phyloP scores from a whole-genome alignment of 345 rosid species.

The Turnera subulata region DNA sequence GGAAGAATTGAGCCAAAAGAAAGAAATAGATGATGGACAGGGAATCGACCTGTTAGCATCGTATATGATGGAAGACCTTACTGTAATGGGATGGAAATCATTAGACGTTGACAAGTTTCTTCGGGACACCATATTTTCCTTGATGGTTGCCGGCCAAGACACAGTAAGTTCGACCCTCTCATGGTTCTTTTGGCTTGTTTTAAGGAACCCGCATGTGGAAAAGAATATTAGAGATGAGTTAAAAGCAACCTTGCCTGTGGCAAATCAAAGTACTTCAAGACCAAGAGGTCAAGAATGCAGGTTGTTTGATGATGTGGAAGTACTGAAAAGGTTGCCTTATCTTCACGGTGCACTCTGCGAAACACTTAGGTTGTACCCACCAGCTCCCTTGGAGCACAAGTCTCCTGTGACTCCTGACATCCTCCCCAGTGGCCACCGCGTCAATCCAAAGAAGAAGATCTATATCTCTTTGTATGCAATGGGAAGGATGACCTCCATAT shows the following conservation, averaged over 20 bases:
- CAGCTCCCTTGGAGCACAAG: conserved; percentile 37
- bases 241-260: conserved; percentile 3
- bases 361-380: conserved; percentile 41
- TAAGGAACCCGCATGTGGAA: conserved; percentile 21
- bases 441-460: conserved; percentile 22
- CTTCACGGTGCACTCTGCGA: conserved; percentile 39
- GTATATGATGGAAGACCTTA: conserved; percentile 22
- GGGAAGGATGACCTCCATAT: conserved; percentile 36
- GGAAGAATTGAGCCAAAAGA: conserved; percentile 16
- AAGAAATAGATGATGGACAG: not conserved
- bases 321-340: conserved; percentile 37
- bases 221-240: conserved; percentile 36
- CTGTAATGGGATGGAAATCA: not conserved
- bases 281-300: not conserved
- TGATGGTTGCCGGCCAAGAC: conserved; percentile 43
- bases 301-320: conserved; percentile 14
- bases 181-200: conserved; percentile 50
- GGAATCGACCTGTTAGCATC: conserved; percentile 26
- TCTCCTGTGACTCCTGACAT: conserved; percentile 23
- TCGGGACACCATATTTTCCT: conserved; percentile 32
- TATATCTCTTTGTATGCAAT: conserved; percentile 24
- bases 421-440: conserved; percentile 50
- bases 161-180: conserved; percentile 40
- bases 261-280: too few relatives aligned
- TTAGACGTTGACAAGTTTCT: conserved; percentile 30